These are phyloP conservation scores for Coffea canephora DNA, from an alignment of 257 asterid species.

Conservation along the genomic window DNA sequence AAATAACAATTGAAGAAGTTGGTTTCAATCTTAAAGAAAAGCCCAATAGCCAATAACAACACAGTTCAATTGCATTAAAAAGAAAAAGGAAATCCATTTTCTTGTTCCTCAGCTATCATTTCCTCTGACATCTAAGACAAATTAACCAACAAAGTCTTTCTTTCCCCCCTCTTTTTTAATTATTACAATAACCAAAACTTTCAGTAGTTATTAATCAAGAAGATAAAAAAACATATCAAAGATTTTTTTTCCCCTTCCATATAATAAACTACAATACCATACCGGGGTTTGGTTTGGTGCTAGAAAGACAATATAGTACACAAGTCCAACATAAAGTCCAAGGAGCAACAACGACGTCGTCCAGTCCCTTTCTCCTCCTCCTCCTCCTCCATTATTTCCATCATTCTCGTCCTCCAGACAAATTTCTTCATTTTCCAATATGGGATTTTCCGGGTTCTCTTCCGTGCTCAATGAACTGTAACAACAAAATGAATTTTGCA, in stretches of 20 bases:
- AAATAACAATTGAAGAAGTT: neutral
- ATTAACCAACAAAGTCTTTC: neutral
- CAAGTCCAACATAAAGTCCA: constrained; percentile 73
- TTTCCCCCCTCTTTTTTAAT: neutral
- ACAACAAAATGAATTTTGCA: constrained; percentile 24
- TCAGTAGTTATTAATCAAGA: neutral
- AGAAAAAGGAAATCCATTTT: neutral
- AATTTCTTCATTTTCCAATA: constrained; percentile 37
- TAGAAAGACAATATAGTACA: constrained; percentile 73
- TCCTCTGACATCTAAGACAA: neutral
- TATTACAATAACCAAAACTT: neutral
- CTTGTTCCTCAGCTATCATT: neutral
- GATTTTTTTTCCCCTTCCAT: neutral
- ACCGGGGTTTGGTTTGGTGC: constrained; percentile 95
- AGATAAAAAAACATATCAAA: neutral
- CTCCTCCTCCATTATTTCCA: constrained; percentile 35
- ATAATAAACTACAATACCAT: constrained; percentile 5
- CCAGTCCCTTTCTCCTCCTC: constrained; percentile 75
- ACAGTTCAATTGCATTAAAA: neutral
- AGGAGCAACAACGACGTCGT: constrained; percentile 78
- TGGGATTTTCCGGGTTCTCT: constrained; percentile 45
- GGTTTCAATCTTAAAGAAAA: neutral
- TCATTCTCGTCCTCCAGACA: constrained; percentile 24
- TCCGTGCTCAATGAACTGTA: constrained; percentile 42
- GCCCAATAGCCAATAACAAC: neutral